Evolutionary conservation across 2,329 filamentous ascomycete species (phyloP), one percentile per base, ranked within the genome.

Genomic region (Basipetospora sp.): DNA sequence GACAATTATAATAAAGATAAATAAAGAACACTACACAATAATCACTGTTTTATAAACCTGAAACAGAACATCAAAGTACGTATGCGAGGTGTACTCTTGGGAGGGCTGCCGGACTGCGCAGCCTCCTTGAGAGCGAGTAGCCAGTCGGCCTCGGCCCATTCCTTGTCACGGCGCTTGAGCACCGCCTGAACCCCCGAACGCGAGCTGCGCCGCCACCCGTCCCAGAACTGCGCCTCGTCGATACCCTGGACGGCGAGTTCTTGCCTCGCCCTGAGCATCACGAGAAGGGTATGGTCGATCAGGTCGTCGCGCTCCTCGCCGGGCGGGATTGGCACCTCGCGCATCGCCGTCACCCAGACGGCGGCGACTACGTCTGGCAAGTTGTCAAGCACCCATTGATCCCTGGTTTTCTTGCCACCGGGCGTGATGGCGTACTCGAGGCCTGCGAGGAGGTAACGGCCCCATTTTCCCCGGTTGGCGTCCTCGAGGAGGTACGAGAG

Each of bases 391-490:
- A 66, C 52, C 69, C 67, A 68, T 39, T 61, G 56, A 44, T 74
- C 62, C 40, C 64, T 52, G 36, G 62, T 62, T 27, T 53, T 56
- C 18, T 49, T 53, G n/a, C 65, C 64, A 10, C 54, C 53, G 0
- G 64, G 62, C 2, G 54, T 52, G 9, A 64, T 47, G 34, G 73
- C 66, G 14, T 62, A 58, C 62, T 80, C 78, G 36, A 86, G 67
- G 1, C 82, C 85, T 0, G 82, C 78, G 34, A 83, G 71, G 1
- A 92, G 69, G 38, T 85, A 81, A 1, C 80, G 80, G 1, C 73
- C 74, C 3, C 86, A 67, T 4, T 63, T 65, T 5, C 70, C 65
- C 1, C 75, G 71, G 1, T 66, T 64, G 8, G 84, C 64, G 17
- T 69, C 65, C 28, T 65, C 67, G 52, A 80, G 34, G 9, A 92